These are phyloP conservation scores for Sporothrix pseudoabietina DNA, from an alignment of 2,329 filamentous ascomycete genomes.

Conservation along the genomic window DNA sequence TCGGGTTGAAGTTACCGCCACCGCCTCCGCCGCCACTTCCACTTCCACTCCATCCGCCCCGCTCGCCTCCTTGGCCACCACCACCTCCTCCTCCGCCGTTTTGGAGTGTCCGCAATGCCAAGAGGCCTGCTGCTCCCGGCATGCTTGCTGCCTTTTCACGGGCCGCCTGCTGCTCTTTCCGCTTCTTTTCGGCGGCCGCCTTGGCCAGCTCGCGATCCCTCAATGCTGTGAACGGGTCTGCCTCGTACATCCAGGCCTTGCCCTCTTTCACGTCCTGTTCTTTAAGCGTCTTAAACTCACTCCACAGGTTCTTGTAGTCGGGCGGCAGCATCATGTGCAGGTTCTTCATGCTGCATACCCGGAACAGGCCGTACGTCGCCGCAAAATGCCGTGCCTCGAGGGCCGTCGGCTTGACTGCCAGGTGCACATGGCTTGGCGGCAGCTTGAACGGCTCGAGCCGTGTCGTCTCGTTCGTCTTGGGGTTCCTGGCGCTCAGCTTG, in stretches of 20 bases:
- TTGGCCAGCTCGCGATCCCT: conserved; percentile 79
- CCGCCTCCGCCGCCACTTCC: conserved; percentile 40
- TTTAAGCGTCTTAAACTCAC: conserved; percentile 83
- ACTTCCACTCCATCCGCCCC: conserved; percentile 38
- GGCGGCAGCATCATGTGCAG: conserved; percentile 93
- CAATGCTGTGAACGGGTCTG: conserved; percentile 84
- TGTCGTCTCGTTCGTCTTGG: conserved; percentile 77
- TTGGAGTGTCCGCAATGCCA: conserved; percentile 51
- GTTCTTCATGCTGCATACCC: conserved; percentile 94
- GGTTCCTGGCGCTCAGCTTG: conserved; percentile 72
- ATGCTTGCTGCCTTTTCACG: conserved; percentile 68
- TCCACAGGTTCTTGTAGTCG: conserved; percentile 87
- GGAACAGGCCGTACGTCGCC: conserved; percentile 86
- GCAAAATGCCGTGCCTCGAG: conserved; percentile 93
- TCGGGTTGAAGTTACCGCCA: conserved; percentile 44
- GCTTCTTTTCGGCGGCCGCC: conserved; percentile 75
- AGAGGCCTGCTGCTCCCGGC: conserved; percentile 59
- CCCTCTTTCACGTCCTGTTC: conserved; percentile 75
- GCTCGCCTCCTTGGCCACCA: conserved; percentile 41
- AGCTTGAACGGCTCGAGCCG: conserved; percentile 80
- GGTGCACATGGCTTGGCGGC: conserved; percentile 72
- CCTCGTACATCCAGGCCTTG: conserved; percentile 90
- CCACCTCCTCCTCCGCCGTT: conserved; percentile 39
- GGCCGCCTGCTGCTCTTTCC: conserved; percentile 67
- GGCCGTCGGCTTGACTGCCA: conserved; percentile 74